phyloP scores from a whole-genome alignment of 352 stramenopile species.

The Pythium volutum region DNA sequence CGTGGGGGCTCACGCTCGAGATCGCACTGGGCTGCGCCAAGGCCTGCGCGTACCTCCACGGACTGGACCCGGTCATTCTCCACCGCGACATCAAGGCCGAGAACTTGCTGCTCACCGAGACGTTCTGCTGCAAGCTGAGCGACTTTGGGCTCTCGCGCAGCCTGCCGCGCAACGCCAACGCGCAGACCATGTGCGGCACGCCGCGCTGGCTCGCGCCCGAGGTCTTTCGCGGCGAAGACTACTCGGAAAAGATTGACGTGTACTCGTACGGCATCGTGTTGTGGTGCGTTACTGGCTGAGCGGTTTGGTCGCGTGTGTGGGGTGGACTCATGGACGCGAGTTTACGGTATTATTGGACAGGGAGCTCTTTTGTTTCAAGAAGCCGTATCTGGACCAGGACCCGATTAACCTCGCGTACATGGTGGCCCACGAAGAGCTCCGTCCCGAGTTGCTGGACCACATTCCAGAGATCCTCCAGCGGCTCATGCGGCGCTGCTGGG shows the following conservation, averaged over 20 bases:
- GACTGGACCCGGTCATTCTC: slow-evolving; percentile 53
- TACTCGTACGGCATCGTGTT: slow-evolving; percentile 85
- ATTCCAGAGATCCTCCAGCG: slow-evolving; percentile 65
- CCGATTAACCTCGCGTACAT: slow-evolving; percentile 77
- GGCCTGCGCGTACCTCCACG: slow-evolving; percentile 65
- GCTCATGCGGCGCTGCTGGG: slow-evolving; percentile 69
- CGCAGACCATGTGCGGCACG: slow-evolving; percentile 74
- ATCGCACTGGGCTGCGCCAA: slow-evolving; percentile 66
- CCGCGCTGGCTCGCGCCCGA: slow-evolving; percentile 76
- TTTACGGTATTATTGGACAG: slow-evolving; percentile 26
- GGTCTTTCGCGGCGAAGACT: slow-evolving; percentile 80
- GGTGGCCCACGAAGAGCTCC: slow-evolving; percentile 72
- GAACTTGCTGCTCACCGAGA: slow-evolving; percentile 70
- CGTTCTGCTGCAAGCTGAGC: slow-evolving; percentile 69
- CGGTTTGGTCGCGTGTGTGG: not conserved
- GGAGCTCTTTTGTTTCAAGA: slow-evolving; percentile 84
- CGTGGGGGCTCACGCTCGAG: slow-evolving; percentile 67
- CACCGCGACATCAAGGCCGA: slow-evolving; percentile 78
- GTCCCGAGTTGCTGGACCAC: slow-evolving; percentile 51
- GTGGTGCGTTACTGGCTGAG: slow-evolving; percentile 34
- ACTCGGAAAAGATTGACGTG: slow-evolving; percentile 84
- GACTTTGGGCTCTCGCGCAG: slow-evolving; percentile 74
- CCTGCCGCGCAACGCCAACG: slow-evolving; percentile 62
- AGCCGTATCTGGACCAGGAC: slow-evolving; percentile 76
- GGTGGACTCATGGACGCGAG: not conserved